These are phyloP conservation scores for Punctularia strigosozonata DNA, from an alignment of 768 basidiomycete genomes.

Conservation along the genomic window DNA sequence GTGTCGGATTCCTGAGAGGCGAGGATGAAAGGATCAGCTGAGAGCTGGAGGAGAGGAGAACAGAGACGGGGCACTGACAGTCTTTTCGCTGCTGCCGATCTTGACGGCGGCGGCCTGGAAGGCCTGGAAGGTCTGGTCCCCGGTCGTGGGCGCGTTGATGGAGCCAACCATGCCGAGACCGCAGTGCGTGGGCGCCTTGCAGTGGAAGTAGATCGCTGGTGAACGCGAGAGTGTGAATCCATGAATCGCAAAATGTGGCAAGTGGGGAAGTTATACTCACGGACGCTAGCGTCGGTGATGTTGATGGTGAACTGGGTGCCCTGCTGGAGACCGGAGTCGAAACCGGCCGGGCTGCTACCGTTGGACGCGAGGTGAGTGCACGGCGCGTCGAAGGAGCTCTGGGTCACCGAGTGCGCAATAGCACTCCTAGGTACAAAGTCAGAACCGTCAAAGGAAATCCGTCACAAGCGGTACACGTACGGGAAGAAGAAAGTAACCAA, in stretches of 20 bases:
- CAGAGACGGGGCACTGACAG: conserved; percentile 16
- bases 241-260: background rate
- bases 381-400: conserved; percentile 16
- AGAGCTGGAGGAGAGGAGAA: no score
- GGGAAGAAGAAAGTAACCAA: conserved; percentile 44
- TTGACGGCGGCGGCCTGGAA: conserved; percentile 29
- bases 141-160: conserved; percentile 37
- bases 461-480: conserved; percentile 13
- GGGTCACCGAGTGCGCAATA: conserved; percentile 20
- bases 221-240: background rate
- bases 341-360: conserved; percentile 26
- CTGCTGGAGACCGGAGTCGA: conserved; percentile 39
- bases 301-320: conserved; percentile 32
- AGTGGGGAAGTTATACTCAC: conserved; percentile 19
- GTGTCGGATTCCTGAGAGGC: conserved; percentile 24
- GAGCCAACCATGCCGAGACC: conserved; percentile 38
- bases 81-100: conserved; percentile 21
- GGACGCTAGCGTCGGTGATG: conserved; percentile 33
- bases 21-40: background rate
- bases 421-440: conserved; percentile 1
- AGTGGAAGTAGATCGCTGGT: conserved; percentile 46
- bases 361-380: conserved; percentile 28
- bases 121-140: conserved; percentile 27
- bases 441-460: background rate
- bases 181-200: conserved; percentile 35